These are phyloP conservation scores for Aphanomyces cochlioides DNA, from an alignment of 352 stramenopile species.

Conservation along the genomic window DNA sequence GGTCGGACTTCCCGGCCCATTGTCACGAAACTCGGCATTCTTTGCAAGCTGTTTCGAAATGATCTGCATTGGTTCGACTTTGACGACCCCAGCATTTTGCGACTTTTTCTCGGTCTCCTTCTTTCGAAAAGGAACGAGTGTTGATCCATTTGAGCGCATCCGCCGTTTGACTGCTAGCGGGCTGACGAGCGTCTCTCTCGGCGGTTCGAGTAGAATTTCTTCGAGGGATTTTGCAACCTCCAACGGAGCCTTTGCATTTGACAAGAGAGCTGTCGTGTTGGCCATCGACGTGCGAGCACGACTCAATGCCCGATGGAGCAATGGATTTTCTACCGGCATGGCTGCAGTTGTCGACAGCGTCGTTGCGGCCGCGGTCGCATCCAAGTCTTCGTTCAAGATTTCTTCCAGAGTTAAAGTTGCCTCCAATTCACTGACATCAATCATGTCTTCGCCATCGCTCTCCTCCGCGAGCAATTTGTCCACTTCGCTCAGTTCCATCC, in stretches of 20 bases:
- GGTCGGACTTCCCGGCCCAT: slow-evolving; percentile 87
- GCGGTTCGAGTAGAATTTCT: slow-evolving; percentile 74
- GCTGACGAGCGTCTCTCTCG: slow-evolving; percentile 77
- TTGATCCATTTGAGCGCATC: slow-evolving; percentile 55
- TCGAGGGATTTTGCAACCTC: slow-evolving; percentile 77
- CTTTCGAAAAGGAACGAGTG: slow-evolving; percentile 46
- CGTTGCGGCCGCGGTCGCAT: slow-evolving; percentile 30
- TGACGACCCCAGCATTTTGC: slow-evolving; percentile 61
- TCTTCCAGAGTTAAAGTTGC: slow-evolving; percentile 65
- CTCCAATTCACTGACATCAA: slow-evolving; percentile 43
- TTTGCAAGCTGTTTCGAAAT: slow-evolving; percentile 88
- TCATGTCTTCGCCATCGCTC: slow-evolving; percentile 63
- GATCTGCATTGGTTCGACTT: slow-evolving; percentile 85
- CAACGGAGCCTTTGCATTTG: slow-evolving; percentile 35
- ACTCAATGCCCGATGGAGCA: slow-evolving; percentile 18
- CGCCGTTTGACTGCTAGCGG: slow-evolving; percentile 78
- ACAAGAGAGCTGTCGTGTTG: neutral
- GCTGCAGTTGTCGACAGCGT: neutral
- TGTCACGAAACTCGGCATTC: slow-evolving; percentile 90
- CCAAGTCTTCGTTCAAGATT: slow-evolving; percentile 54
- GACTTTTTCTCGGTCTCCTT: slow-evolving; percentile 41
- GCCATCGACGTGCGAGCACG: slow-evolving; percentile 1
- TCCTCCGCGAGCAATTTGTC: slow-evolving; percentile 38
- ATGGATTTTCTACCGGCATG: slow-evolving; percentile 26
- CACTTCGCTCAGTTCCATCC: slow-evolving; percentile 28